Percentiles rank a stretch among this genome's conserved stretches.
These are phyloP conservation scores for Mycothermus thermophilus DNA, from an alignment of 495 filamentous ascomycete species.

Conservation along the genomic window DNA sequence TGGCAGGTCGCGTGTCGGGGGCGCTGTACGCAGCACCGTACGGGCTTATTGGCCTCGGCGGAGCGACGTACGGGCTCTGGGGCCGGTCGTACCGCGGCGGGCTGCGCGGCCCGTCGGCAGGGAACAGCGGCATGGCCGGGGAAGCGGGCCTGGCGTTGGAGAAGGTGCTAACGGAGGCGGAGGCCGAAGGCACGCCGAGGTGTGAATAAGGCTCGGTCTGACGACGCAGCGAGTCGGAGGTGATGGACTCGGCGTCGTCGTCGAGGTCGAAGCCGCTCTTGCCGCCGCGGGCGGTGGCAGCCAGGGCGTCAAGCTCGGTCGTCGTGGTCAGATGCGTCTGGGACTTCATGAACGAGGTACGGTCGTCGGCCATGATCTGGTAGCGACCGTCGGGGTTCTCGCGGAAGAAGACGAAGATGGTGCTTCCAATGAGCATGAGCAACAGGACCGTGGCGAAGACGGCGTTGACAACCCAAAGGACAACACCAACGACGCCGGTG, in stretches of 20 bases:
- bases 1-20: conserved; percentile 2
- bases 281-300: conserved; percentile 74
- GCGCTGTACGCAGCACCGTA: not conserved
- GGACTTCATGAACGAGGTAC: conserved; percentile 96
- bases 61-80: conserved; percentile 8
- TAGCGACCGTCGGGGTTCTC: conserved; percentile 96
- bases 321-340: conserved; percentile 67
- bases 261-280: conserved; percentile 54
- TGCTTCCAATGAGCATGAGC: conserved; percentile 75
- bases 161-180: not conserved
- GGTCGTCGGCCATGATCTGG: conserved; percentile 92
- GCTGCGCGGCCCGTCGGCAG: conserved; percentile 18
- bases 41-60: conserved; percentile 4
- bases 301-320: conserved; percentile 88
- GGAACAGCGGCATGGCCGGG: conserved; percentile 49
- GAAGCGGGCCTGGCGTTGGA: conserved; percentile 36
- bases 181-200: conserved; percentile 14
- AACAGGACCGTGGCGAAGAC: conserved; percentile 73
- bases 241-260: conserved; percentile 61
- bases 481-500: conserved; percentile 85
- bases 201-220: conserved; percentile 6
- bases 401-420: conserved; percentile 68
- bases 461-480: conserved; percentile 88
- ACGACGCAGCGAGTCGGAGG: conserved; percentile 27
- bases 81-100: conserved; percentile 9